Conservation (phyloP, 2,329 filamentous ascomycete genomes). For the Stachybotrys echinatus region DNA sequence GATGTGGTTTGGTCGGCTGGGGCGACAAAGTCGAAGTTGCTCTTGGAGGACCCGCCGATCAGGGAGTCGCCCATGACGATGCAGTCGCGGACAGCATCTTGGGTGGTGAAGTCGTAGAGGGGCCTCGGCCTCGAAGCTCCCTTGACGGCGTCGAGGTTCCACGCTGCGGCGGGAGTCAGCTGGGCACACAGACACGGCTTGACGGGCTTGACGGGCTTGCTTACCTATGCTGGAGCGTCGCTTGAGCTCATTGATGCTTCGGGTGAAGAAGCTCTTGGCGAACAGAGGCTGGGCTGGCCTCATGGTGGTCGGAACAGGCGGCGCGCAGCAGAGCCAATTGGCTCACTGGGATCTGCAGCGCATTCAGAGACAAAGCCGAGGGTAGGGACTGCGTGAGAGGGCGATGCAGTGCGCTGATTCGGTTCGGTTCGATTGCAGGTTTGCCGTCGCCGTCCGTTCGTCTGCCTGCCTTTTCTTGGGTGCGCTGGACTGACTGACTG, state of each 20-base stretch:
- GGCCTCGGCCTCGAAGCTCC: conserved; percentile 57
- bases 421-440: too few relatives aligned
- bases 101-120: conserved; percentile 57
- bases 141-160: conserved; percentile 65
- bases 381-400: too few relatives aligned
- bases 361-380: conserved; percentile 9
- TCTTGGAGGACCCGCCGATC: conserved; percentile 80
- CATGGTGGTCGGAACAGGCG: conserved; percentile 31
- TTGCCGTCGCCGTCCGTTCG: too few relatives aligned
- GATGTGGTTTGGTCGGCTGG: conserved; percentile 6
- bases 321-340: conserved; percentile 16
- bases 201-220: neutral
- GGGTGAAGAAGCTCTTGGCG: conserved; percentile 49
- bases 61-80: conserved; percentile 84
- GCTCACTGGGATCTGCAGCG: conserved; percentile 17
- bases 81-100: conserved; percentile 42
- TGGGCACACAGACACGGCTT: conserved; percentile 3
- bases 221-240: conserved; percentile 51
- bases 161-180: conserved; percentile 40
- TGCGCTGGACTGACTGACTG: too few relatives aligned
- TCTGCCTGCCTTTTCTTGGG: too few relatives aligned
- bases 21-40: conserved; percentile 60
- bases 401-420: too few relatives aligned
- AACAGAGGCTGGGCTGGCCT: conserved; percentile 36
- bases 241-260: conserved; percentile 56